phyloP scores from a whole-genome alignment of 352 stramenopile species.

The Pythium utonaiense region DNA sequence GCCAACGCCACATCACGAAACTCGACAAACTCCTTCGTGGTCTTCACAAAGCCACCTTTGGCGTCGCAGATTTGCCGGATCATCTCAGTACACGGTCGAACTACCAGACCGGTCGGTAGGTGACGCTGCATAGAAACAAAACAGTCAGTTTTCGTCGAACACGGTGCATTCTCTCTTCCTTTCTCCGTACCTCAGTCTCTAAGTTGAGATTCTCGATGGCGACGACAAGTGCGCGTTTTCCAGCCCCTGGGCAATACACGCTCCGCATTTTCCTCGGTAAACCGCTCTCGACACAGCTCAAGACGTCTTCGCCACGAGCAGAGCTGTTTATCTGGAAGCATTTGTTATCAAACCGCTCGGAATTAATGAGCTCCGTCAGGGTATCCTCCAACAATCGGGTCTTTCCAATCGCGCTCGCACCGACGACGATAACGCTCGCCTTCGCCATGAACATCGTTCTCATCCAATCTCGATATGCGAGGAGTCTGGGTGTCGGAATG shows the following conservation, averaged over 20 bases:
- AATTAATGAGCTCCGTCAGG: slow-evolving; percentile 30
- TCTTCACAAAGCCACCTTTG: slow-evolving; percentile 45
- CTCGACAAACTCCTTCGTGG: slow-evolving; percentile 55
- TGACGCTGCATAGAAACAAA: neutral
- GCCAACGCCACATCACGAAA: slow-evolving; percentile 49
- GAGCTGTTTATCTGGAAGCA: slow-evolving; percentile 31
- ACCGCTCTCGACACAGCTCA: slow-evolving; percentile 34
- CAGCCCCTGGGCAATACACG: slow-evolving; percentile 46
- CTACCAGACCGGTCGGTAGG: neutral
- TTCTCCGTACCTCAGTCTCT: slow-evolving; percentile 43
- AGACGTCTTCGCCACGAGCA: slow-evolving; percentile 30
- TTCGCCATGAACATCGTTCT: slow-evolving; percentile 35
- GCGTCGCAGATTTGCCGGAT: slow-evolving; percentile 61
- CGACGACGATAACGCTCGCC: slow-evolving; percentile 43
- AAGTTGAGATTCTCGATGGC: slow-evolving; percentile 61
- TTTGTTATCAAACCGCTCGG: slow-evolving; percentile 31
- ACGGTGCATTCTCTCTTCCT: too few relatives aligned
- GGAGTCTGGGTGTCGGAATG: slow-evolving; percentile 36
- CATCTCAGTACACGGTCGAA: slow-evolving; percentile 40
- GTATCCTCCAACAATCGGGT: slow-evolving; percentile 38
- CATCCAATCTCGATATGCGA: slow-evolving; percentile 35
- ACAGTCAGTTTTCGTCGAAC: too few relatives aligned
- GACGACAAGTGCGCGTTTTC: slow-evolving; percentile 40
- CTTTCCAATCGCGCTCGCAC: slow-evolving; percentile 50
- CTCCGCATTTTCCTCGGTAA: slow-evolving; percentile 53